Base-by-base conservation (phyloP, 2,329 filamentous ascomycete species). In the Pyrenophora tritici-repentis region DNA sequence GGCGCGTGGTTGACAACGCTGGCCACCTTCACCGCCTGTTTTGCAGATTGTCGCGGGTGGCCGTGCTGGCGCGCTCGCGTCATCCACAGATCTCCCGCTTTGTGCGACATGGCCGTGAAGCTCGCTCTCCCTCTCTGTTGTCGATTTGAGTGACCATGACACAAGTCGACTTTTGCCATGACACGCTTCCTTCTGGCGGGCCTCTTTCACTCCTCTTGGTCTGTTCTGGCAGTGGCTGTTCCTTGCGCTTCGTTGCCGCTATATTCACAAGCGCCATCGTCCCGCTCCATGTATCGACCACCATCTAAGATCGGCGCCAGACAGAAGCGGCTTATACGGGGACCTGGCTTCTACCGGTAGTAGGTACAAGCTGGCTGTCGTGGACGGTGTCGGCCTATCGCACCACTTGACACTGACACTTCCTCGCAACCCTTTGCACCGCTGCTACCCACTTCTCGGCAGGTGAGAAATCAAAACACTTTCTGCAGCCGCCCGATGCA, bases 241-340 rank as follows among this genome's bases (percentile, higher is more conserved):
- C 24, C 37, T 45, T 31, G 38, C 50, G 50, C 50, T 49, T 53
- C 45, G 40, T 31, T 49, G 45, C 44, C 40, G 56, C 42, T 42
- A 38, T 29, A 38, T 29, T 47, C 39, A 36, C 32, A 49, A 46
- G 45, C 35, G 39, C 47, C 53, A 47, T 52, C 55, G 52, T 56
- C 52, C 56, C 48, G 47, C 56, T 56, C 55, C 53, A 46, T 46
- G 44, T 54, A 55, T 56, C 56, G 48, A 60, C 63, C 62, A 61
- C 67, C 62, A 53, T 43, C 53, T 56, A 61, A 61, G 56, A 62
- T 66, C 63, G 66, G 59, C 66, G 62, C 63, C 65, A 70, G 50
- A 62, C 47, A 59, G 35, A 55, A 63, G 56, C 58, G 58, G 61
- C 58, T 61, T 49, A 61, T 41, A 39, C 50, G 49, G 45, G 50